These are phyloP conservation scores for Amphibolis antarctica DNA, from an alignment of 106 monocot genomes.

Conservation along the genomic window DNA sequence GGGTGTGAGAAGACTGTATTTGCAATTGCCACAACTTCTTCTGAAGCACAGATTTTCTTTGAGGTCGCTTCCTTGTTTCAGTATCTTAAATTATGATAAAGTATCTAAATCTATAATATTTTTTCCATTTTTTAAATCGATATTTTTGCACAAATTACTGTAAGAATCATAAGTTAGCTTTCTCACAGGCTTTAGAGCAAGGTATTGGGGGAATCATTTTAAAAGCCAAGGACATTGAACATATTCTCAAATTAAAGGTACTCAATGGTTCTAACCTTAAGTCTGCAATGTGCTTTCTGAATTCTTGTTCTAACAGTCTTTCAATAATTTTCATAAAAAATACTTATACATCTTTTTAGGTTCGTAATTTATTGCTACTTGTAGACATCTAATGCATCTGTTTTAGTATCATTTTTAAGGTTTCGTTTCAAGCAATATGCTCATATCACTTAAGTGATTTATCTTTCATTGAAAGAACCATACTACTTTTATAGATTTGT, in stretches of 20 bases:
- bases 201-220: slow-evolving; percentile 77
- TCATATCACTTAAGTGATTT: too few species aligned
- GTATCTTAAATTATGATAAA: slow-evolving; percentile 2
- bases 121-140: background rate
- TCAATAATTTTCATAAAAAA: too few species aligned
- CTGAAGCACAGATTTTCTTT: slow-evolving; percentile 64
- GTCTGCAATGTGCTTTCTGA: too few species aligned
- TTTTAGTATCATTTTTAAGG: too few species aligned
- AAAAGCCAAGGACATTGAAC: slow-evolving; percentile 49
- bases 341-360: too few species aligned
- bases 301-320: too few species aligned
- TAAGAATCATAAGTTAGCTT: background rate
- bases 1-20: slow-evolving; percentile 42
- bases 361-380: too few species aligned
- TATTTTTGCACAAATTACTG: background rate
- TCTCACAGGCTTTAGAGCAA: slow-evolving; percentile 60
- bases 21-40: slow-evolving; percentile 53
- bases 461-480: too few species aligned
- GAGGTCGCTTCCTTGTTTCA: slow-evolving; percentile 27
- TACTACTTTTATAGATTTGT: too few species aligned
- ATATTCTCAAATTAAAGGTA: slow-evolving; percentile 68
- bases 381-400: too few species aligned
- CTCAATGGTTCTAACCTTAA: background rate
- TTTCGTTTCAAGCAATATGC: too few species aligned
- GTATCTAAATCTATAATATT: background rate